These are phyloP conservation scores for Curvularia lunata DNA, from an alignment of 2,329 filamentous ascomycete genomes.

Conservation along the genomic window DNA sequence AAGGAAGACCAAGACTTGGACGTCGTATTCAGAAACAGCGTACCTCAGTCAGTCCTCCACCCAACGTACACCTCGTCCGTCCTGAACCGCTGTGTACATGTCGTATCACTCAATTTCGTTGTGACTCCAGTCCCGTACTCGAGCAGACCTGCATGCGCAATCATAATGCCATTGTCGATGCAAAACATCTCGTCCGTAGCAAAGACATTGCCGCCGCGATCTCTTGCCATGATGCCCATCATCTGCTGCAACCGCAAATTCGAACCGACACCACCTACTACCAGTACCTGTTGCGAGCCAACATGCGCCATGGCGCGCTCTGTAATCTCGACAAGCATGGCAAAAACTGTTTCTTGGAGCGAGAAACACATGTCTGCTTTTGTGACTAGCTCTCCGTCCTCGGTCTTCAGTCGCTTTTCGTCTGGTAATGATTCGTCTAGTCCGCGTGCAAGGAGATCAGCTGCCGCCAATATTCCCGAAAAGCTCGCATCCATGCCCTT, in stretches of 20 bases:
- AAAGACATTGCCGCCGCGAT: slow-evolving; percentile 87
- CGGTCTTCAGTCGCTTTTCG: slow-evolving; percentile 52
- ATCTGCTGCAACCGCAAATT: slow-evolving; percentile 95
- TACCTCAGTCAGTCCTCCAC: slow-evolving; percentile 52
- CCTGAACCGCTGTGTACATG: slow-evolving; percentile 63
- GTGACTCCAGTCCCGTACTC: slow-evolving; percentile 81
- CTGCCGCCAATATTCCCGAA: slow-evolving; percentile 83
- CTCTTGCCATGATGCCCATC: slow-evolving; percentile 95
- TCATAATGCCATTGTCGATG: slow-evolving; percentile 99
- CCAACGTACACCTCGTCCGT: slow-evolving; percentile 59
- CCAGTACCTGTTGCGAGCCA: slow-evolving; percentile 84
- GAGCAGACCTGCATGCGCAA: slow-evolving; percentile 90
- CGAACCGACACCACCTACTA: slow-evolving; percentile 94
- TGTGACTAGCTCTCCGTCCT: slow-evolving; percentile 67
- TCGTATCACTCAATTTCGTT: slow-evolving; percentile 79
- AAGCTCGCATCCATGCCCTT: slow-evolving; percentile 99
- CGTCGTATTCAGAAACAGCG: not conserved
- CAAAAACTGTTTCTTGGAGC: slow-evolving; percentile 92
- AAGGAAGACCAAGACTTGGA: not conserved
- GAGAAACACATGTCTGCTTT: slow-evolving; percentile 90
- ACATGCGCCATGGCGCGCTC: slow-evolving; percentile 99
- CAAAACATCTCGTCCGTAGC: slow-evolving; percentile 97
- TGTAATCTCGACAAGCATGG: slow-evolving; percentile 98
- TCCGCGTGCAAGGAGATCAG: slow-evolving; percentile 78
- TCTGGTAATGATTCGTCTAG: slow-evolving; percentile 53